Evolutionary conservation across 805 yeast genomes (phyloP), one percentile per base, ranked within the genome.

Genomic region (Scheffersomyces amazonensis): DNA sequence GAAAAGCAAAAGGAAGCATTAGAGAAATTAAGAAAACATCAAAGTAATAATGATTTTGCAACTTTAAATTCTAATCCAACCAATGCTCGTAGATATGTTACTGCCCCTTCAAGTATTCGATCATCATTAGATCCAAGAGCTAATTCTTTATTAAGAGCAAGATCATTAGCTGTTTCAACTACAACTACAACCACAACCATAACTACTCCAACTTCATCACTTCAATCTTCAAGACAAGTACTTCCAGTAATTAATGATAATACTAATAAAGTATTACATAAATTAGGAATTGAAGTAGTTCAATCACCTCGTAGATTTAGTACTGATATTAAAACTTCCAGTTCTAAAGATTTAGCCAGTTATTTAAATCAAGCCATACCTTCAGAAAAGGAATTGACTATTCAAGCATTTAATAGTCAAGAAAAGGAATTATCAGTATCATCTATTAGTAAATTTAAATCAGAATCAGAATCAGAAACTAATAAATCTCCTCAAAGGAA

Each of bases 121-220:
- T 41, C 58, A 1, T 62, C 71, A 3, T 55, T 69, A 29, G 75
- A 69, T 45, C 75, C 75, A n/a, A 55, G 58, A 38, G 43, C 33
- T 17, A 54, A 52, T 16, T 54, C 69, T 2, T 43, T 67, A 28
- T 50, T 66, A 23, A 44, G 73, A 31, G 73, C 73, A 5, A 60
- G 59, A 39, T 56, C 71, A 1, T 50, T 67, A 19, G 60, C 60
- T 3, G n/a, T n/a, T n/a, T n/a, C n/a, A n/a, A n/a, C n/a, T n/a
- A n/a, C n/a, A n/a, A n/a, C n/a, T n/a, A n/a, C n/a, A n/a, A n/a
- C n/a, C n/a, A n/a, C n/a, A n/a, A 35, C 62, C n/a, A n/a, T n/a
- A n/a, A 7, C 60, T 62, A 15, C 40, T 58, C 7, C 24, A 23
- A 25, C 18, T n/a, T 13, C 8, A 5, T 19, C 38, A 12, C 21